Percentiles rank a stretch among this genome's conserved stretches.
Evolutionary conservation across 1,139 yeast genomes (phyloP).

Genomic region (Magnusiomyces tetraspermus): DNA sequence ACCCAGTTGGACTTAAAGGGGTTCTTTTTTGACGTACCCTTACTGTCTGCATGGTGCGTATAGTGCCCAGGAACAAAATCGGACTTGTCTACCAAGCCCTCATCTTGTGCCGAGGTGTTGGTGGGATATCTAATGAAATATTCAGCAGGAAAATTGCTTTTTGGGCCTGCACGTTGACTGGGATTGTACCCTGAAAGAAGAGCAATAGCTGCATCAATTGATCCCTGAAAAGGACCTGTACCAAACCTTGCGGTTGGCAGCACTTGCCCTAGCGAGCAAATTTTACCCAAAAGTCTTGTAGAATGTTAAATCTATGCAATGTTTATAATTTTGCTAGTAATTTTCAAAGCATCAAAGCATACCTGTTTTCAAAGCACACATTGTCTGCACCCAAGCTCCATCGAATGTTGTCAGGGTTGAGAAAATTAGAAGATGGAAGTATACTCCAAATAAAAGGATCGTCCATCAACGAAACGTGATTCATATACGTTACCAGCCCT

Average conservation of each 20-base stretch:
- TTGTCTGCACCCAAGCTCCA: constrained; percentile 96
- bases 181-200: constrained; percentile 45
- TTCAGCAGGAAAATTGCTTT: constrained; percentile 11
- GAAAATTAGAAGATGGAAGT: constrained; percentile 54
- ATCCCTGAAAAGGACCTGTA: constrained; percentile 83
- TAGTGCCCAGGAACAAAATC: too few relatives aligned
- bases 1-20: constrained; percentile 77
- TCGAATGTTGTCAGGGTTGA: constrained; percentile 58
- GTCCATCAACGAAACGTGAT: constrained; percentile 89
- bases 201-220: constrained; percentile 81
- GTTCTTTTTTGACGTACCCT: too few relatives aligned
- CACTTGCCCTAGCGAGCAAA: constrained; percentile 82
- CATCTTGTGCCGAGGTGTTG: constrained; percentile 16
- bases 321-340: too few relatives aligned
- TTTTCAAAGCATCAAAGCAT: too few relatives aligned
- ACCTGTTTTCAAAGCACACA: constrained; percentile 59
- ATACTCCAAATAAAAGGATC: constrained; percentile 90
- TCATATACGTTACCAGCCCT: constrained; percentile 80
- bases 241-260: constrained; percentile 83
- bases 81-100: too few relatives aligned
- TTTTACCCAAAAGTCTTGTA: too few relatives aligned
- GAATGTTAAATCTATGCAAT: constrained; percentile 15
- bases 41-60: too few relatives aligned
- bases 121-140: constrained; percentile 10
- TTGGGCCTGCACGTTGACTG: constrained; percentile 16